Conservation (phyloP, 78 protist species). For the Dictyostelium firmibasis region DNA sequence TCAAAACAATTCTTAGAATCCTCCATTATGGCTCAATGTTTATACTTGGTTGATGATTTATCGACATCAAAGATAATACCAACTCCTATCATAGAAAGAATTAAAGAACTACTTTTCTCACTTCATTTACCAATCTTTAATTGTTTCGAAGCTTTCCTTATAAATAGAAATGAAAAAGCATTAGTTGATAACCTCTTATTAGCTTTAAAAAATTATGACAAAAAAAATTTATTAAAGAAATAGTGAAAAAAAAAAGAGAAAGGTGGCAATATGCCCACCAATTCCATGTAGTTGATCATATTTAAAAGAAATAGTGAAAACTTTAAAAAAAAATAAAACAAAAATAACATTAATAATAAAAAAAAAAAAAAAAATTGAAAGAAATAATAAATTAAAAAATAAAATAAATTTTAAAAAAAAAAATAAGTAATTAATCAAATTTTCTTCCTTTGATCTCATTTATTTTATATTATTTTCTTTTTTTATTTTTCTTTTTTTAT, state of each 20-base stretch:
- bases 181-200: neutral
- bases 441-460: too few relatives aligned
- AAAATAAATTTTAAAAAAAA: too few relatives aligned
- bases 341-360: too few relatives aligned
- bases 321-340: too few relatives aligned
- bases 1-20: neutral
- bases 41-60: neutral
- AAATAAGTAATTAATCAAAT: too few relatives aligned
- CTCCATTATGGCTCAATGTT: neutral
- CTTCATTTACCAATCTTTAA: constrained; percentile 9
- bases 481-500: too few relatives aligned
- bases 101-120: neutral
- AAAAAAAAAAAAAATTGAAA: too few relatives aligned
- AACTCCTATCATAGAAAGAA: neutral
- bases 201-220: neutral
- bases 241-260: neutral
- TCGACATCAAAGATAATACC: neutral
- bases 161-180: neutral
- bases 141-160: constrained; percentile 1
- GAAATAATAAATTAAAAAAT: too few relatives aligned
- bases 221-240: neutral
- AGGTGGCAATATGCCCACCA: too few relatives aligned
- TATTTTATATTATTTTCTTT: too few relatives aligned
- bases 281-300: too few relatives aligned
- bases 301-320: neutral